Conservation (phyloP, 2,329 filamentous ascomycete species). For the Sporothrix brunneoviolacea region DNA sequence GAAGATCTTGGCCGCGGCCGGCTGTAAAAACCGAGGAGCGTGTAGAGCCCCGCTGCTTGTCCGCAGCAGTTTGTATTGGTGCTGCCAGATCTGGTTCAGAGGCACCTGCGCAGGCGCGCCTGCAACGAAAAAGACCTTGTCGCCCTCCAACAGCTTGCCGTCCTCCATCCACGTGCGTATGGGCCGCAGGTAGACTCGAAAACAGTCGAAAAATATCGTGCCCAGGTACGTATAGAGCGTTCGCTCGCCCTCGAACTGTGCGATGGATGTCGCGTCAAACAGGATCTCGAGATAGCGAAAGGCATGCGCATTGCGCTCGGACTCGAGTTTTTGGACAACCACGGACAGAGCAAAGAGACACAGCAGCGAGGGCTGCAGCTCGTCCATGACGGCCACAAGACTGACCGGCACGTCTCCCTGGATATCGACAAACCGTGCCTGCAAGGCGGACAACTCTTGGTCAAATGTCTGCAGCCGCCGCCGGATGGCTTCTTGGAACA, state of each 20-base stretch:
- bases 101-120: slow-evolving; percentile 51
- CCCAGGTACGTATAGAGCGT: slow-evolving; percentile 57
- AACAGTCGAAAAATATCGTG: slow-evolving; percentile 70
- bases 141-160: slow-evolving; percentile 59
- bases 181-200: slow-evolving; percentile 73
- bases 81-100: slow-evolving; percentile 65
- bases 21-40: slow-evolving; percentile 68
- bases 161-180: slow-evolving; percentile 79
- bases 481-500: slow-evolving; percentile 60
- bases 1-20: slow-evolving; percentile 66
- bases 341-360: slow-evolving; percentile 55
- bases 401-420: slow-evolving; percentile 54
- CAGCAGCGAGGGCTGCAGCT: slow-evolving; percentile 46
- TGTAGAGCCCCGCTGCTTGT: slow-evolving; percentile 55
- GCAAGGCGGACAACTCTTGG: slow-evolving; percentile 47
- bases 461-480: slow-evolving; percentile 54
- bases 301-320: slow-evolving; percentile 42
- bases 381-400: slow-evolving; percentile 53
- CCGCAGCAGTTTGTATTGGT: slow-evolving; percentile 61
- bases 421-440: slow-evolving; percentile 49
- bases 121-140: slow-evolving; percentile 70
- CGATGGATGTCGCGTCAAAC: slow-evolving; percentile 61
- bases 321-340: slow-evolving; percentile 53
- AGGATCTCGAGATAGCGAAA: slow-evolving; percentile 75
- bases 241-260: slow-evolving; percentile 63